A percentile compares a stretch with the other conserved stretches of the same genome.
phyloP scores from a whole-genome alignment of 352 stramenopile genomes.

The Phytophthora boehmeriae region DNA sequence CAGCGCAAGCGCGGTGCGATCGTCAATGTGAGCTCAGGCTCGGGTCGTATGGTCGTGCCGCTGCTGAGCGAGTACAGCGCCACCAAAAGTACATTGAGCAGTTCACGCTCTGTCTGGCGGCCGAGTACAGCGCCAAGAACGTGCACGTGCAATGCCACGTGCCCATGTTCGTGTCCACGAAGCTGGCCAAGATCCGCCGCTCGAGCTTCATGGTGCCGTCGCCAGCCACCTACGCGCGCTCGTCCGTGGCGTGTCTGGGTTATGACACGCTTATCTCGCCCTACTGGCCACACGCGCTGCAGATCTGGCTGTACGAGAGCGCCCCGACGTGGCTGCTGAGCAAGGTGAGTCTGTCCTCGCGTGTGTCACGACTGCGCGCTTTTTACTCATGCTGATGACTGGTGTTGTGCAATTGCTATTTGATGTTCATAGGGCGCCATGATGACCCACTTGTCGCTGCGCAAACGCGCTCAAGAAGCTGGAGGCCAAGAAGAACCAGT shows the following conservation, averaged over 20 bases:
- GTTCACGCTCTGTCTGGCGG: slow-evolving; percentile 95
- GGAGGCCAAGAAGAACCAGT: slow-evolving; percentile 85
- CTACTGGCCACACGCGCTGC: slow-evolving; percentile 96
- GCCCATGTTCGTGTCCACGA: slow-evolving; percentile 99
- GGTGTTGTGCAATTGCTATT: background rate
- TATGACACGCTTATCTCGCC: slow-evolving; percentile 92
- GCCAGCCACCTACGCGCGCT: slow-evolving; percentile 90
- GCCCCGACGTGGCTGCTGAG: slow-evolving; percentile 86
- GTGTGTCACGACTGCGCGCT: background rate
- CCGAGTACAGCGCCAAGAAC: slow-evolving; percentile 95
- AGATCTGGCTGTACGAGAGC: slow-evolving; percentile 94
- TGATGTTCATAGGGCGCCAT: slow-evolving; percentile 55
- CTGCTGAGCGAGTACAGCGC: slow-evolving; percentile 97
- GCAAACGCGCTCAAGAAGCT: slow-evolving; percentile 90
- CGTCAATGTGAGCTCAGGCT: slow-evolving; percentile 98
- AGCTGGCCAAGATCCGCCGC: slow-evolving; percentile 98
- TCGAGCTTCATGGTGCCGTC: slow-evolving; percentile 93
- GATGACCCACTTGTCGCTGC: slow-evolving; percentile 80
- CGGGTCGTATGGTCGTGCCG: slow-evolving; percentile 94
- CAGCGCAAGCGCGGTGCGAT: slow-evolving; percentile 95
- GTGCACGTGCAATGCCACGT: slow-evolving; percentile 97
- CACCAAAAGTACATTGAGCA: slow-evolving; percentile 98
- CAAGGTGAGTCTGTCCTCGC: slow-evolving; percentile 70
- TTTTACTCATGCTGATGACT: slow-evolving; percentile 3
- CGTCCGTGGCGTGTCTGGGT: slow-evolving; percentile 93